Base-by-base conservation (phyloP, 495 filamentous ascomycete genomes). In the Podospora bellae-mahoneyi region DNA sequence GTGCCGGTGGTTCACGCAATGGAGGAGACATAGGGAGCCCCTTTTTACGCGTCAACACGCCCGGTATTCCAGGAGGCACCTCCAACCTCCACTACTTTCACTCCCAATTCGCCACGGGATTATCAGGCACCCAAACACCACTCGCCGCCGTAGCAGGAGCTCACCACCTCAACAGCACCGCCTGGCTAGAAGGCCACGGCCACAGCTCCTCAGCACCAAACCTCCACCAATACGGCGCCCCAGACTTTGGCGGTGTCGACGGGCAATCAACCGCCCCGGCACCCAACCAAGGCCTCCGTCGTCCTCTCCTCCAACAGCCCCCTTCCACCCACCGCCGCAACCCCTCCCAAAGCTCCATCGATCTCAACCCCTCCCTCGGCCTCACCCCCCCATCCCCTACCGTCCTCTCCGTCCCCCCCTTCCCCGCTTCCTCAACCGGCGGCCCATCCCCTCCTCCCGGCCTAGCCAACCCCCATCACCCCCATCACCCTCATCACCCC, bases 41-140 rank as follows among this genome's bases (percentile, higher is more conserved):
- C 28, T 89, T 91, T 69, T 79, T 90, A 15, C 86, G 90, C 57
- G 84, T 87, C 19, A 82, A 87, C 16, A 92, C 90, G 18, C 90
- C 91, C 2, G 91, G 91, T 3, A 91, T 96, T 64, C 90, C 91
- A 0, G 92, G 92, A 59, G 91, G 91, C 27, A 92, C 91, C 4
- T 94, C 93, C 3, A 96, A 94, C 72, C 84, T 97, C 27, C 89
- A 91, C 70, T 98, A 97, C 76, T 94, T 94, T 73, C 94, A 97
- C 77, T 88, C 93, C 2, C 91, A 92, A 27, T 87, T 97, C 28
- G 88, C 89, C 0, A 82, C 89, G 5, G 91, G 90, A 0, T 83
- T 96, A 48, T 92, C 93, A 2, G 94, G 95, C 1, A 88, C 90
- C 3, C 89, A 92, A 60, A 97, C 94, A 2, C 95, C 94, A 4